Percentiles rank a stretch among this genome's conserved stretches.
phyloP scores from a whole-genome alignment of 1,139 yeast genomes.

The Geotrichum siamense region DNA sequence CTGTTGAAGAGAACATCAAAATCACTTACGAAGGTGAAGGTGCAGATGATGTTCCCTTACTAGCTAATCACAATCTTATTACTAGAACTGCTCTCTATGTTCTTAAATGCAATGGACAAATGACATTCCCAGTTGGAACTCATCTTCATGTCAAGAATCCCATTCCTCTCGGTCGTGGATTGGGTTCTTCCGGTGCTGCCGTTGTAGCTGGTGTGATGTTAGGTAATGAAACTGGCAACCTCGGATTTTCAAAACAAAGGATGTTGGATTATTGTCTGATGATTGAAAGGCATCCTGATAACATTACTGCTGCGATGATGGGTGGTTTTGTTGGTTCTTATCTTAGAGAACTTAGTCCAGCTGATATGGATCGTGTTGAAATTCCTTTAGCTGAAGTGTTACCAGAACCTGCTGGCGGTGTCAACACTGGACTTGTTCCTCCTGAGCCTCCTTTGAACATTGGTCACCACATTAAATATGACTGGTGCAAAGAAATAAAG shows the following conservation, averaged over 20 bases:
- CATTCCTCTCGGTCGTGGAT: slow-evolving; percentile 91
- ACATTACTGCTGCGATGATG: slow-evolving; percentile 97
- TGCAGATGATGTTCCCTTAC: slow-evolving; percentile 67
- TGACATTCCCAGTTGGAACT: slow-evolving; percentile 79
- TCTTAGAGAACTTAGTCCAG: slow-evolving; percentile 66
- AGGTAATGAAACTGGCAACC: slow-evolving; percentile 74
- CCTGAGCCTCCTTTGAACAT: slow-evolving; percentile 78
- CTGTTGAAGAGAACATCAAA: slow-evolving; percentile 50
- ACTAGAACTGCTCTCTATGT: slow-evolving; percentile 91
- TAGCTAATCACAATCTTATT: slow-evolving; percentile 70
- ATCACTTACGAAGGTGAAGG: slow-evolving; percentile 73
- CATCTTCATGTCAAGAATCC: slow-evolving; percentile 75
- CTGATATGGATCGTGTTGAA: slow-evolving; percentile 65
- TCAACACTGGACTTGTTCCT: slow-evolving; percentile 59
- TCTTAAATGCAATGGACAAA: slow-evolving; percentile 68
- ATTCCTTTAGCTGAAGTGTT: slow-evolving; percentile 79
- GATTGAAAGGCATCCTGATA: slow-evolving; percentile 98
- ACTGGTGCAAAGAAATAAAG: slow-evolving; percentile 73
- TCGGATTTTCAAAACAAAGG: slow-evolving; percentile 67
- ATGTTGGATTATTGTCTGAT: slow-evolving; percentile 89
- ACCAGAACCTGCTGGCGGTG: slow-evolving; percentile 68
- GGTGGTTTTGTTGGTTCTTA: slow-evolving; percentile 98
- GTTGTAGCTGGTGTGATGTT: slow-evolving; percentile 95
- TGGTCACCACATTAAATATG: slow-evolving; percentile 83
- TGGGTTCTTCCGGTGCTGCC: slow-evolving; percentile 98